Evolutionary conservation across 2,329 filamentous ascomycete genomes (phyloP).

Genomic region (Ustilaginoidea virens): DNA sequence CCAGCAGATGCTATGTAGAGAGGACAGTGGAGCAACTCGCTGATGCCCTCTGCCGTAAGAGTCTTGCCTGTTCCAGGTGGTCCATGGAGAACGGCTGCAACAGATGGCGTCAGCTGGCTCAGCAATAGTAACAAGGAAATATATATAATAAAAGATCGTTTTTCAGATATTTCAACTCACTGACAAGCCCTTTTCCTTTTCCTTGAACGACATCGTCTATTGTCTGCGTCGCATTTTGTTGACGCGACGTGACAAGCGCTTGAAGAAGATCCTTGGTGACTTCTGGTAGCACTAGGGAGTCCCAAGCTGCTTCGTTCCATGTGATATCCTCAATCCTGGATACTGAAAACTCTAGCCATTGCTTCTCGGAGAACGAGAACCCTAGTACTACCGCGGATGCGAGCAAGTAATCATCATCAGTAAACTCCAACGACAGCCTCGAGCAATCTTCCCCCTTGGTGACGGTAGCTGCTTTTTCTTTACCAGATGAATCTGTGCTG

Average conservation of each 20-base stretch:
- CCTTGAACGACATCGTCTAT: conserved; percentile 74
- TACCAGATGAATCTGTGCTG: conserved; percentile 1
- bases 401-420: conserved; percentile 70
- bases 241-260: conserved; percentile 71
- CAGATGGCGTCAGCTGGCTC: conserved; percentile 6
- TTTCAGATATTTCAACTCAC: conserved; percentile 20
- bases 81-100: conserved; percentile 57
- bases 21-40: conserved; percentile 66
- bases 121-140: too few species aligned
- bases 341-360: conserved; percentile 80
- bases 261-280: conserved; percentile 49
- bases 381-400: conserved; percentile 74
- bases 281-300: conserved; percentile 57
- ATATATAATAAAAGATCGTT: too few species aligned
- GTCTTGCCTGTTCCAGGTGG: conserved; percentile 83
- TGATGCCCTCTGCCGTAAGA: conserved; percentile 73
- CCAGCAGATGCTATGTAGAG: conserved; percentile 73
- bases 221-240: conserved; percentile 64
- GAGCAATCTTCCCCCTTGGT: conserved; percentile 6
- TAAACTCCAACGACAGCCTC: conserved; percentile 37
- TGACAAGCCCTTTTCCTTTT: conserved; percentile 73
- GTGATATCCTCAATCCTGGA: conserved; percentile 65
- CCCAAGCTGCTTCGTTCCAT: conserved; percentile 74
- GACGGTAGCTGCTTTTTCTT: conserved; percentile 3
- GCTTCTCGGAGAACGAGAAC: conserved; percentile 76